These are phyloP conservation scores for Mortierella hygrophila DNA, from an alignment of 192 early-diverging fungal genomes.

Conservation along the genomic window DNA sequence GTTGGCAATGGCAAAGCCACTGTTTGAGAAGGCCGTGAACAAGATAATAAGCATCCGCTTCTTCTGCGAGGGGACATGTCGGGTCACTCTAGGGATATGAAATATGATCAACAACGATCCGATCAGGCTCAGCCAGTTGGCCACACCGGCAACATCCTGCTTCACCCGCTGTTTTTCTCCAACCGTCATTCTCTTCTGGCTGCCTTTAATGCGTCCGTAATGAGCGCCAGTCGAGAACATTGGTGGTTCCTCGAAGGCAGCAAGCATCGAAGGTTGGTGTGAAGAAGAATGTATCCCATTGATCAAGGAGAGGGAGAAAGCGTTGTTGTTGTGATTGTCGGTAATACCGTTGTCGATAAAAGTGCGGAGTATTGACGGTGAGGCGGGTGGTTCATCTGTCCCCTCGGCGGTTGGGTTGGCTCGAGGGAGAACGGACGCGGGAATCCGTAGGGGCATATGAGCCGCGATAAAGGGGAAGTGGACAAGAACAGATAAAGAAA, in stretches of 20 bases:
- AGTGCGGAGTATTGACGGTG: not conserved
- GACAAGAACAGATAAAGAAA: not conserved
- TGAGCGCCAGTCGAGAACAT: no score
- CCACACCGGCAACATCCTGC: not conserved
- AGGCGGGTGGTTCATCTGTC: not conserved
- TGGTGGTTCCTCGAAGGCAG: not conserved
- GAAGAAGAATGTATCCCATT: not conserved
- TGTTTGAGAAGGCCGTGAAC: constrained; percentile 45
- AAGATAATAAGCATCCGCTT: constrained; percentile 49
- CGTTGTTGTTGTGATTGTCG: not conserved
- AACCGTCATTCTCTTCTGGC: not conserved
- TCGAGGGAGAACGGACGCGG: not conserved
- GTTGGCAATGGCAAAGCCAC: constrained; percentile 37
- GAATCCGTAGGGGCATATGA: not conserved
- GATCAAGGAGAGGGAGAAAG: not conserved
- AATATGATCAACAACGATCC: constrained; percentile 39
- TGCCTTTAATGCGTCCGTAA: not conserved
- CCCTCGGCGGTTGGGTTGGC: not conserved
- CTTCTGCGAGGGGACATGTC: constrained; percentile 26
- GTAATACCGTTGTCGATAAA: not conserved
- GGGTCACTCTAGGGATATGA: constrained; percentile 18
- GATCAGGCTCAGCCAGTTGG: constrained; percentile 37
- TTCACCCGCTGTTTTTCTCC: not conserved
- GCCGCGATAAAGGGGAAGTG: not conserved
- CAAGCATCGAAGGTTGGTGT: not conserved